Evolutionary conservation across 2,329 filamentous ascomycete species (phyloP).

Genomic region (Aspergillus neoniger): DNA sequence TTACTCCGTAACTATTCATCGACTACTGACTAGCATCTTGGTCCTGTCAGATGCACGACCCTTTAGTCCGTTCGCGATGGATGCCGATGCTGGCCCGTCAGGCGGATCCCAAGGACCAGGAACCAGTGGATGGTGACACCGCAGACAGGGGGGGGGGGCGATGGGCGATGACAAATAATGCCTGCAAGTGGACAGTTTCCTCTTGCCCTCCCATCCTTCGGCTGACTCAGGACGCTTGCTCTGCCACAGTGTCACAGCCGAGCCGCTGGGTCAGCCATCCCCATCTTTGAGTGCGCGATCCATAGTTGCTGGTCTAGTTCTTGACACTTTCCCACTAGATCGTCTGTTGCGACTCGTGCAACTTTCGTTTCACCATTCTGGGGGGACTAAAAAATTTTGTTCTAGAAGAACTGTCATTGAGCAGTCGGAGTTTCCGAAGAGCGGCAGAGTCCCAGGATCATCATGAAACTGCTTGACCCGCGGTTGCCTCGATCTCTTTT

Average conservation of each 20-base stretch:
- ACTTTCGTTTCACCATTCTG: not conserved
- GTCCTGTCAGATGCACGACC: slow-evolving; percentile 2
- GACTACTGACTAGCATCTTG: no score
- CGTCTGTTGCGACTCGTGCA: not conserved
- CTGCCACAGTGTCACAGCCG: not conserved
- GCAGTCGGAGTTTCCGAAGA: not conserved
- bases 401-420: not conserved
- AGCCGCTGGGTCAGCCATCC: not conserved
- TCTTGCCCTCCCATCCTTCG: not conserved
- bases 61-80: not conserved
- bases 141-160: not conserved
- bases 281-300: not conserved
- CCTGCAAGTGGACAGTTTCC: not conserved
- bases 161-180: slow-evolving; percentile 6
- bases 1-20: no score
- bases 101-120: slow-evolving; percentile 9
- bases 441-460: not conserved
- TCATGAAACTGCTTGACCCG: not conserved
- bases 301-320: not conserved
- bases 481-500: not conserved
- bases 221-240: no score
- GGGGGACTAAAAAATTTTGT: not conserved
- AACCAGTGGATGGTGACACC: slow-evolving; percentile 6
- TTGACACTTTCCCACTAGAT: not conserved
- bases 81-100: not conserved